Base-by-base conservation (phyloP, 2,329 filamentous ascomycete species). In the Aureobasidium namibiae region DNA sequence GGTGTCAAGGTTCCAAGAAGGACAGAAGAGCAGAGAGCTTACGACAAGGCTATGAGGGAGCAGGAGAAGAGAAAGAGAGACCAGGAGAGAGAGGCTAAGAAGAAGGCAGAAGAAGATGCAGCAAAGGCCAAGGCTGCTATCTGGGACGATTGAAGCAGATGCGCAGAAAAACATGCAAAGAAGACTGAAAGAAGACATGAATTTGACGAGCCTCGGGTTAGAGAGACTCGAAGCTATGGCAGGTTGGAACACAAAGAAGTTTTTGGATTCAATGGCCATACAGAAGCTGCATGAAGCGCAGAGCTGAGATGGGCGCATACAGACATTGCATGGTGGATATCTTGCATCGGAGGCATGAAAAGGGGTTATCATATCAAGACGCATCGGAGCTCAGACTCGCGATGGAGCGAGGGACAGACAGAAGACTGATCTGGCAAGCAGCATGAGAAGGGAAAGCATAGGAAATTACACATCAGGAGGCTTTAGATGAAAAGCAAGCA, bases 1-100 rank as follows among this genome's bases (percentile, higher is more conserved):
- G 94, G 94, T 0, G 82, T 96, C 58, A 84, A 86, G 68, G 84
- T 86, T 34, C 90, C 90, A 33, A 87, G 84, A 76, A 82, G 86
- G 72, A 96, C 90, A 1, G 90, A 95, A 63, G 92, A 96, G 75
- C 89, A 96, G 78, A 82, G 81, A 66, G 89, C 90, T 57, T 97
- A 94, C 71, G 92, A 97, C 67, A 83, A 81, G 65, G 87, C 89
- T 1, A 78, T 94, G 62, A 84, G 87, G 67, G 89, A 95, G 74
- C 89, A 92, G 75, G 92, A 96, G 78, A 85, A 84, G 67, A 91
- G 85, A 77, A 82, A 83, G 66, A 78, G 85, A 61, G 88, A 92
- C 60, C 82, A 84, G 66, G 89, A 92, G 72, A 85, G 80, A 68
- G 84, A 84, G 60, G 82, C 83, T 60, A 83, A 85, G 72, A 82